Percentiles rank a stretch among this genome's conserved stretches.
phyloP scores from a whole-genome alignment of 805 yeast genomes.

The Myxozyma nipponensis region DNA sequence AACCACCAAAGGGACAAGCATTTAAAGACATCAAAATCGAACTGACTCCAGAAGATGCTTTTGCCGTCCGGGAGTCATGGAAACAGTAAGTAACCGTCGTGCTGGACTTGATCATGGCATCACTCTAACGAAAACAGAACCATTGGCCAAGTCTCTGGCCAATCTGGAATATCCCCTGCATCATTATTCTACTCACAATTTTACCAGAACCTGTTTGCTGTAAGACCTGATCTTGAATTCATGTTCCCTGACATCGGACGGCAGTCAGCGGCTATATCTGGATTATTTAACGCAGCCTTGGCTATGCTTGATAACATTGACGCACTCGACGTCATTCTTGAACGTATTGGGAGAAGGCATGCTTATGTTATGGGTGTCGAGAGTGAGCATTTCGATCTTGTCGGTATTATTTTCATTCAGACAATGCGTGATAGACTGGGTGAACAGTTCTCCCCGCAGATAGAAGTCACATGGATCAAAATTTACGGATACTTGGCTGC shows the following conservation, averaged over 20 bases:
- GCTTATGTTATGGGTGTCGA: conserved; percentile 56
- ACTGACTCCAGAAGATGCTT: conserved; percentile 21
- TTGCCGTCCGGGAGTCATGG: conserved; percentile 19
- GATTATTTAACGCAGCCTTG: conserved; percentile 55
- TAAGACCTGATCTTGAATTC: conserved; percentile 48
- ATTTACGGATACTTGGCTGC: conserved; percentile 37
- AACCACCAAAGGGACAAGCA: not conserved
- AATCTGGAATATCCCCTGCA: conserved; percentile 22
- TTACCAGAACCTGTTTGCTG: conserved; percentile 50
- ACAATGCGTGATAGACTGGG: conserved; percentile 55
- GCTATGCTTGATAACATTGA: conserved; percentile 51
- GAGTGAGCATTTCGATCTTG: conserved; percentile 46
- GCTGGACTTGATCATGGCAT: not conserved
- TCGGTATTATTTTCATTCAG: conserved; percentile 59
- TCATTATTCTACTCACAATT: conserved; percentile 53
- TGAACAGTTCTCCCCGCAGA: conserved; percentile 25
- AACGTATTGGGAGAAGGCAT: conserved; percentile 54
- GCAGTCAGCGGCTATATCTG: conserved; percentile 62
- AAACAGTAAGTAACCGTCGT: conserved; percentile 12
- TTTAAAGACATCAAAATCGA: conserved; percentile 22
- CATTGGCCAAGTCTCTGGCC: conserved; percentile 17
- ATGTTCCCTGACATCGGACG: conserved; percentile 56
- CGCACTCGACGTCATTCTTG: conserved; percentile 49
- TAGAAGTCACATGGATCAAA: conserved; percentile 33
- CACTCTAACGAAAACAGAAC: conserved; percentile 1